A percentile compares a stretch with the other conserved stretches of the same genome.
Conservation (phyloP, 768 basidiomycete genomes). For the Russula virescens region DNA sequence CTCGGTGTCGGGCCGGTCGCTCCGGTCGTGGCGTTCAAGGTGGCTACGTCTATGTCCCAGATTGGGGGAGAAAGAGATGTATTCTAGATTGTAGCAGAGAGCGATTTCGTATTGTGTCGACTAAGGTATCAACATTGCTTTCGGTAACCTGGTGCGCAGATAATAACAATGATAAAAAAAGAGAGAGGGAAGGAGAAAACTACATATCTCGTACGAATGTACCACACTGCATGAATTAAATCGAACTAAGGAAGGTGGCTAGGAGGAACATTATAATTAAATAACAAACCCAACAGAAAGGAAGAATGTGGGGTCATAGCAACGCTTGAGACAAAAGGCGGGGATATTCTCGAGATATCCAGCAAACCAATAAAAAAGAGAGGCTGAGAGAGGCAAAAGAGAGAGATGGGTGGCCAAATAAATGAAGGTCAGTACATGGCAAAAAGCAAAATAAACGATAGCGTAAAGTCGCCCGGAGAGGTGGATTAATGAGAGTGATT, state of each 20-base stretch:
- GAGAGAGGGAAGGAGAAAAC: not conserved
- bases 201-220: not conserved
- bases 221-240: not conserved
- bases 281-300: not conserved
- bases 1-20: not conserved
- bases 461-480: no score
- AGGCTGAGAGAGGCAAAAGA: not conserved
- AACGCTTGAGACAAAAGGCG: no score
- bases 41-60: no score
- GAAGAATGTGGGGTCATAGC: not conserved
- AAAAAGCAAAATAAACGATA: not conserved
- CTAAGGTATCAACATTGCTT: slow-evolving; percentile 15
- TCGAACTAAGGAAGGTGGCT: not conserved
- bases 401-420: not conserved
- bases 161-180: not conserved
- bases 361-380: not conserved
- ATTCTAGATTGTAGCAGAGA: not conserved
- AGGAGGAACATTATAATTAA: no score
- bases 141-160: slow-evolving; percentile 1
- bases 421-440: slow-evolving; percentile 4
- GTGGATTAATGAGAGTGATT: slow-evolving; percentile 20
- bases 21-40: no score
- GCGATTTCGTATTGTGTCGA: not conserved
- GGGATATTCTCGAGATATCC: slow-evolving; percentile 4
- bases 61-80: no score